Evolutionary conservation across 208 protist genomes (phyloP).

Genomic region (Acanthamoeba sp.): DNA sequence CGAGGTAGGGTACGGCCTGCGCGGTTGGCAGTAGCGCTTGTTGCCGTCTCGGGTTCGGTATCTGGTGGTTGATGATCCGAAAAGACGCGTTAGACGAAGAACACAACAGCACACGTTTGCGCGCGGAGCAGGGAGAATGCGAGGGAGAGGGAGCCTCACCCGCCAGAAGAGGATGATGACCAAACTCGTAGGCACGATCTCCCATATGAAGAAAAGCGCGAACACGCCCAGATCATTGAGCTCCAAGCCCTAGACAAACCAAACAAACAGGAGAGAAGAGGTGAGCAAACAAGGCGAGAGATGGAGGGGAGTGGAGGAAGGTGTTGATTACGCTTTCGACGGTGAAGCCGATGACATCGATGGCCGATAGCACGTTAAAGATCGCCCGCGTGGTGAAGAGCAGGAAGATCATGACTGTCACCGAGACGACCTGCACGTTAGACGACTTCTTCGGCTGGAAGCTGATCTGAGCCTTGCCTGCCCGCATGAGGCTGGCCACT

Average conservation of each 20-base stretch:
- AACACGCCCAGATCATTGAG: slow-evolving; percentile 21
- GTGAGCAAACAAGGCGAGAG: neutral
- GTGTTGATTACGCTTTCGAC: slow-evolving; percentile 16
- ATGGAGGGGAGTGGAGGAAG: neutral
- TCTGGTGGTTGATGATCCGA: too few species aligned
- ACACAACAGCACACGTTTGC: too few species aligned
- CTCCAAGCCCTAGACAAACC: neutral
- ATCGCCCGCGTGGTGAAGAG: slow-evolving; percentile 18
- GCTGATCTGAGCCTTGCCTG: slow-evolving; percentile 1
- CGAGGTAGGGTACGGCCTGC: neutral
- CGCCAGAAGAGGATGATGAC: slow-evolving; percentile 67
- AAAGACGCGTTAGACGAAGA: too few species aligned
- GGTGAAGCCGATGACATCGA: neutral
- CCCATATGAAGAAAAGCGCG: slow-evolving; percentile 59
- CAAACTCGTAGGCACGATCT: slow-evolving; percentile 20
- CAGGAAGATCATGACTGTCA: slow-evolving; percentile 46
- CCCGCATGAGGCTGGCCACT: neutral
- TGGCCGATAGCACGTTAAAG: slow-evolving; percentile 32
- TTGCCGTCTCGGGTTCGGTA: slow-evolving; percentile 1
- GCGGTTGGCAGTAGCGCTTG: neutral
- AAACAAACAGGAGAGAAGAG: neutral
- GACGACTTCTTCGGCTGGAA: slow-evolving; percentile 43
- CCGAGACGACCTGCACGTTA: slow-evolving; percentile 13
- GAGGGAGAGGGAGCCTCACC: too few species aligned
- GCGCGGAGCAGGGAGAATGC: too few species aligned